Percentiles rank a stretch among this genome's conserved stretches.
phyloP scores from a whole-genome alignment of 768 basidiomycete species.

The Boletus pseudo-olivaceus region DNA sequence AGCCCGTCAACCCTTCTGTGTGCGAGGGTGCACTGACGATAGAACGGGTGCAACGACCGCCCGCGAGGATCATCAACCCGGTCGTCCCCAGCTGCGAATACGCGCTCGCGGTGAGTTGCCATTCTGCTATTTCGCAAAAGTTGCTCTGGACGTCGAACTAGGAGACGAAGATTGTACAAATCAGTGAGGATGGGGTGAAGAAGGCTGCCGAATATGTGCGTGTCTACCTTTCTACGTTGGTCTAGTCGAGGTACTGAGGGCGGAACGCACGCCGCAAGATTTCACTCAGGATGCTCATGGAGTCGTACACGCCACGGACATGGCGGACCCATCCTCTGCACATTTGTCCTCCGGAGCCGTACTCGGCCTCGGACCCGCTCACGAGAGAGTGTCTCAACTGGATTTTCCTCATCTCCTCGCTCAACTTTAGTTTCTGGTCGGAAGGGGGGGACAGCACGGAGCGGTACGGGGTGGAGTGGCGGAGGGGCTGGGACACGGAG shows the following conservation, averaged over 20 bases:
- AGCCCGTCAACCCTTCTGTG: neutral
- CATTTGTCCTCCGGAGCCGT: conserved; percentile 65
- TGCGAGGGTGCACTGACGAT: neutral
- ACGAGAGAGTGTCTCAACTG: conserved; percentile 68
- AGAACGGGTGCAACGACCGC: neutral
- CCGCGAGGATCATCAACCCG: conserved; percentile 42
- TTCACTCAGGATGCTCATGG: conserved; percentile 48
- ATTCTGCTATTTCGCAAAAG: neutral
- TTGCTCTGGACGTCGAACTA: conserved; percentile 25
- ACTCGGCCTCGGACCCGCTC: conserved; percentile 47
- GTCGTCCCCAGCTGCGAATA: conserved; percentile 56
- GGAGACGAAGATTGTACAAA: conserved; percentile 57
- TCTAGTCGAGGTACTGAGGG: conserved; percentile 6
- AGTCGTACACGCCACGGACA: conserved; percentile 73
- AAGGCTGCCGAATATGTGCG: conserved; percentile 64
- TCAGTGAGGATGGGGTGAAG: conserved; percentile 58
- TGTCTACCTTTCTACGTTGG: conserved; percentile 9
- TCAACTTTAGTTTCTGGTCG: conserved; percentile 92
- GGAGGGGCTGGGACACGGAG: conserved; percentile 57
- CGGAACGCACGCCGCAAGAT: conserved; percentile 45
- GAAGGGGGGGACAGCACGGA: conserved; percentile 53
- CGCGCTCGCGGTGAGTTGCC: conserved; percentile 49
- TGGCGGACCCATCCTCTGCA: conserved; percentile 73
- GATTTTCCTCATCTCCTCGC: conserved; percentile 83
- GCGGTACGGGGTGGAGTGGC: conserved; percentile 80